Percentiles rank a stretch among this genome's conserved stretches.
Conservation (phyloP, 495 filamentous ascomycete species). For the Penicillium arizonense region DNA sequence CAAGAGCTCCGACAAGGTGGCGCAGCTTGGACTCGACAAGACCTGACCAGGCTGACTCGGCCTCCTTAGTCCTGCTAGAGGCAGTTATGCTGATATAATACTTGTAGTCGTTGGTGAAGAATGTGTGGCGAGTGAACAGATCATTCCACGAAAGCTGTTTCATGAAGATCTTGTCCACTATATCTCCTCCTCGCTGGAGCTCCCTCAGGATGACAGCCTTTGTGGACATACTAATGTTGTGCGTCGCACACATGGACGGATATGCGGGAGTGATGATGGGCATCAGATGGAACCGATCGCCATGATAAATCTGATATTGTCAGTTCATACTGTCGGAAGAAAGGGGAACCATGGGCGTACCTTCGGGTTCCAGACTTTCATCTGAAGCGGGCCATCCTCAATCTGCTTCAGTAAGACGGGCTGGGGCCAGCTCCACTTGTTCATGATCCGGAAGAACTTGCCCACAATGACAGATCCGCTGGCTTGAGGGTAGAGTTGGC, state of each 20-base stretch:
- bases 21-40: slow-evolving; percentile 91
- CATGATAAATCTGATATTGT: slow-evolving; percentile 64
- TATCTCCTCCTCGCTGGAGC: slow-evolving; percentile 69
- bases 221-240: slow-evolving; percentile 86
- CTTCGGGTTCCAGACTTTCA: slow-evolving; percentile 93
- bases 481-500: slow-evolving; percentile 95
- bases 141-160: slow-evolving; percentile 80
- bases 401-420: slow-evolving; percentile 87
- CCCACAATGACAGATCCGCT: slow-evolving; percentile 77
- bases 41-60: slow-evolving; percentile 83
- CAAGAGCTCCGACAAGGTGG: slow-evolving; percentile 75
- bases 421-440: slow-evolving; percentile 88
- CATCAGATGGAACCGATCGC: slow-evolving; percentile 85
- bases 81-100: slow-evolving; percentile 90
- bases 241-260: slow-evolving; percentile 93
- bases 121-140: slow-evolving; percentile 81
- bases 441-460: slow-evolving; percentile 93
- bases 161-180: slow-evolving; percentile 77
- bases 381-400: slow-evolving; percentile 75
- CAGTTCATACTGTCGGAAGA: background rate
- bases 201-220: slow-evolving; percentile 81
- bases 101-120: slow-evolving; percentile 89
- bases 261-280: slow-evolving; percentile 96
- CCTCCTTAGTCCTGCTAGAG: slow-evolving; percentile 81
- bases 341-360: slow-evolving; percentile 39